These are phyloP conservation scores for Choanephora cucurbitarum DNA, from an alignment of 371 early-diverging fungal genomes.

Conservation along the genomic window DNA sequence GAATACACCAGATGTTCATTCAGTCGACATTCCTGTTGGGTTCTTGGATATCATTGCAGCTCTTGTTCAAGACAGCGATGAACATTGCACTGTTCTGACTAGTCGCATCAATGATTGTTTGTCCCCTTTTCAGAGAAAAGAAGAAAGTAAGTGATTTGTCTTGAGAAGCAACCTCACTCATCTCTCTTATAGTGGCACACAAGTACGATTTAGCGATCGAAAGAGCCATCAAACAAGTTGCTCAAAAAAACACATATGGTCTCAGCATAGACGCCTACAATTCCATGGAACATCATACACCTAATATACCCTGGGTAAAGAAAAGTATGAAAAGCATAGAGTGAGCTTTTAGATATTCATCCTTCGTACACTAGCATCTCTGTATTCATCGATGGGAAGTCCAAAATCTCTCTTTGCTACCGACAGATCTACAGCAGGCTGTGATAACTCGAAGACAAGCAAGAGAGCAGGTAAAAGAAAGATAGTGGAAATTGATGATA, in stretches of 20 bases:
- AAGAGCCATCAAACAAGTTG: conserved; percentile 22
- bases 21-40: conserved; percentile 24
- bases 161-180: no score
- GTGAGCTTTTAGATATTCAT: no score
- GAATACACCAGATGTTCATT: conserved; percentile 4
- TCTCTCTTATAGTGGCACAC: conserved; percentile 38
- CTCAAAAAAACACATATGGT: conserved; percentile 35
- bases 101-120: conserved; percentile 39
- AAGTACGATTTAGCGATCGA: conserved; percentile 33
- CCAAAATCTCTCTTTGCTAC: conserved; percentile 41
- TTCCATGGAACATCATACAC: conserved; percentile 18
- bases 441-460: conserved; percentile 27
- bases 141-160: conserved; percentile 39
- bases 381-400: conserved; percentile 63
- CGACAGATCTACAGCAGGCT: conserved; percentile 30
- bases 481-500: no score
- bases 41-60: conserved; percentile 33
- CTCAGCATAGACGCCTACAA: conserved; percentile 14
- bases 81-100: conserved; percentile 23
- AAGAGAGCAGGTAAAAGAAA: conserved; percentile 17
- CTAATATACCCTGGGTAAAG: conserved; percentile 28
- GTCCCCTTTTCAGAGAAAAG: conserved; percentile 42
- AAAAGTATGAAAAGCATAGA: no score
- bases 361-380: conserved; percentile 36
- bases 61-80: conserved; percentile 49